phyloP scores from a whole-genome alignment of 2,329 filamentous ascomycete species.

The Leptoxyphium fumago region DNA sequence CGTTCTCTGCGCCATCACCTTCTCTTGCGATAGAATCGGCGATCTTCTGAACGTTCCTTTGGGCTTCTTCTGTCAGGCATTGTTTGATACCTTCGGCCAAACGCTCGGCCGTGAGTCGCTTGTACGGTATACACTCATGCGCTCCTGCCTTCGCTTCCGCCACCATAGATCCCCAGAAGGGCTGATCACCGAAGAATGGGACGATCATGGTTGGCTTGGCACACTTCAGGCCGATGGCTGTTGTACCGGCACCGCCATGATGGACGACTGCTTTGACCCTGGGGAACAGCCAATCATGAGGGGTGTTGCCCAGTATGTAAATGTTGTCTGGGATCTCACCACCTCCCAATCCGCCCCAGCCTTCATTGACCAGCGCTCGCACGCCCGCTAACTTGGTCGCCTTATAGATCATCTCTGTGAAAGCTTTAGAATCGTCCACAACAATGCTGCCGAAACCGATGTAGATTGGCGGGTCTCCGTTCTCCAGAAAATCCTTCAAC shows the following conservation, averaged over 20 bases:
- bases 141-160: slow-evolving; percentile 49
- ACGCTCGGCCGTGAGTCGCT: slow-evolving; percentile 46
- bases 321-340: slow-evolving; percentile 46
- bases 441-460: slow-evolving; percentile 68
- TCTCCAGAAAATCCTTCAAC: slow-evolving; percentile 35
- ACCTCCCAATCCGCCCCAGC: slow-evolving; percentile 58
- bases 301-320: slow-evolving; percentile 59
- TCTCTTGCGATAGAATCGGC: slow-evolving; percentile 48
- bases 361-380: slow-evolving; percentile 57
- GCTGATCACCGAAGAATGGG: slow-evolving; percentile 67
- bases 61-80: slow-evolving; percentile 48
- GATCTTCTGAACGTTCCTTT: slow-evolving; percentile 42
- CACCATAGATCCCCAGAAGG: slow-evolving; percentile 64
- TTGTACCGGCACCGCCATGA: slow-evolving; percentile 66
- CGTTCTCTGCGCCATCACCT: slow-evolving; percentile 55
- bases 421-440: slow-evolving; percentile 53
- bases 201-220: slow-evolving; percentile 62
- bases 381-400: slow-evolving; percentile 52
- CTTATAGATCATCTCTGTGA: slow-evolving; percentile 58
- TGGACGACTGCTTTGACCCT: slow-evolving; percentile 52
- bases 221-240: slow-evolving; percentile 57
- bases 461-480: slow-evolving; percentile 49
- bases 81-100: slow-evolving; percentile 57
- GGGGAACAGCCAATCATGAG: slow-evolving; percentile 66
- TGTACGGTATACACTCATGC: slow-evolving; percentile 50